A percentile compares a stretch with the other conserved stretches of the same genome.
These are phyloP conservation scores for Piromyces finnis DNA, from an alignment of 192 early-diverging fungal species.

Conservation along the genomic window DNA sequence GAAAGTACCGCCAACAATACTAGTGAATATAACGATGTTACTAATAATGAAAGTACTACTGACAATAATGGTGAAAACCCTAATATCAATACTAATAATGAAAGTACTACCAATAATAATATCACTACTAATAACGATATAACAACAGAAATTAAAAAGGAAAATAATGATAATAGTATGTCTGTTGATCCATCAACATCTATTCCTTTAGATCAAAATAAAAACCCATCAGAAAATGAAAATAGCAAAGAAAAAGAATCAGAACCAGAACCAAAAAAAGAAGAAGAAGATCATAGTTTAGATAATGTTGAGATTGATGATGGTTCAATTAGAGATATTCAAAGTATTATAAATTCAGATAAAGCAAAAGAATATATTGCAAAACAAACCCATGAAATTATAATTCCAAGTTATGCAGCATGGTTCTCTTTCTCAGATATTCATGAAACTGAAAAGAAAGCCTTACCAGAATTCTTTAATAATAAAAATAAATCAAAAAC, in stretches of 20 bases:
- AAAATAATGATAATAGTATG: no score
- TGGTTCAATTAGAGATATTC: background rate
- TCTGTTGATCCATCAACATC: no score
- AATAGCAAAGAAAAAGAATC: background rate
- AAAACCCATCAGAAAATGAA: background rate
- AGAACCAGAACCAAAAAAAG: background rate
- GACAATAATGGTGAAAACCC: no score
- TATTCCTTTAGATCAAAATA: background rate
- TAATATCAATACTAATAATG: no score
- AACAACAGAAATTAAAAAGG: no score
- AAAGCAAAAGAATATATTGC: constrained; percentile 5
- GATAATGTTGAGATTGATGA: constrained; percentile 12
- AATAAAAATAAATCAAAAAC: constrained; percentile 83
- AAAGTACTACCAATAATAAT: no score
- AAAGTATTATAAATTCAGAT: background rate
- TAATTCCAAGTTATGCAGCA: constrained; percentile 72
- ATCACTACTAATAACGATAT: no score
- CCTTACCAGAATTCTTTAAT: constrained; percentile 94
- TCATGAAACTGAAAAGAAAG: constrained; percentile 72
- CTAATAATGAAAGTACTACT: no score
- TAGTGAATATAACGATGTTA: no score
- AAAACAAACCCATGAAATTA: constrained; percentile 3
- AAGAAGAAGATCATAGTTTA: constrained; percentile 1
- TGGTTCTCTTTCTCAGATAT: constrained; percentile 77
- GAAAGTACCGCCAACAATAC: no score